Evolutionary conservation across 176 grass and related monocot species (phyloP).

Genomic region (Secale cereale): DNA sequence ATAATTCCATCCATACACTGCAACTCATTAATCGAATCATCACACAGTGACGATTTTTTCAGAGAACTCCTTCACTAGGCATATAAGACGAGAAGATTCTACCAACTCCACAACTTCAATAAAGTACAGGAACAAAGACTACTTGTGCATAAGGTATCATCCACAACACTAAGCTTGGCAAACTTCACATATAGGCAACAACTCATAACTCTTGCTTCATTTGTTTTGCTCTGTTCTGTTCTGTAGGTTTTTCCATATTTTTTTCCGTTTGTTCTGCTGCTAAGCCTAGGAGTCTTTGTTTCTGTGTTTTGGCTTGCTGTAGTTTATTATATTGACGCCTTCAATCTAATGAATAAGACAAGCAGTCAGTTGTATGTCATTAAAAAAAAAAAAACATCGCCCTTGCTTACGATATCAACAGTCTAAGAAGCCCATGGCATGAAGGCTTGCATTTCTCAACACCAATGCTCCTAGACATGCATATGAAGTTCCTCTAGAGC

Average conservation of each 20-base stretch:
- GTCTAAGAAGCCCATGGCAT: neutral
- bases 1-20: neutral
- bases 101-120: constrained; percentile 44
- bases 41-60: constrained; percentile 19
- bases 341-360: neutral
- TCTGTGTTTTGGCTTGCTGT: neutral
- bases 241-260: too few species aligned
- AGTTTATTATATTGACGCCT: neutral
- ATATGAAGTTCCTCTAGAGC: constrained; percentile 2
- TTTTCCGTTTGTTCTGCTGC: neutral
- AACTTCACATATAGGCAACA: constrained; percentile 19
- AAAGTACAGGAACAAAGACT: constrained; percentile 22
- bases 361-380: neutral
- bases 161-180: constrained; percentile 16
- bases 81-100: constrained; percentile 51
- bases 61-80: constrained; percentile 29
- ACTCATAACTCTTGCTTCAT: neutral
- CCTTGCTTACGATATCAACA: neutral
- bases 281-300: neutral
- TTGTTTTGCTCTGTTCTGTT: neutral
- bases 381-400: too few species aligned
- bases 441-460: constrained; percentile 11
- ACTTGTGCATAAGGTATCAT: constrained; percentile 8
- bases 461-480: constrained; percentile 1
- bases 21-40: constrained; percentile 55